These are phyloP conservation scores for Blastobotrys attinorum DNA, from an alignment of 805 yeast genomes.

Conservation along the genomic window DNA sequence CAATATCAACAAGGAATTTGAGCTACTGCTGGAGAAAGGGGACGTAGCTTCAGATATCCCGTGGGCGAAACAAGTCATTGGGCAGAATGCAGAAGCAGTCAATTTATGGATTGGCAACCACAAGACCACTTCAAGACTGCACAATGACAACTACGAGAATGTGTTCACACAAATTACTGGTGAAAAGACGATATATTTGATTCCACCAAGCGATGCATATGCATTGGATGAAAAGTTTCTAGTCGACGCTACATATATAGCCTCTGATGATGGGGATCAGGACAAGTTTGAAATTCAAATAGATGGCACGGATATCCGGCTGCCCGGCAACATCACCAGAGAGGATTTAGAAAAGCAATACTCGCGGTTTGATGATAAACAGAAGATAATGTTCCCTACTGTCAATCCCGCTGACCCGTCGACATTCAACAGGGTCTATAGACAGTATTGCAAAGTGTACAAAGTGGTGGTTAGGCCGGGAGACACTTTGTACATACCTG, in stretches of 20 bases:
- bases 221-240: constrained; percentile 25
- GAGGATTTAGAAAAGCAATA: not conserved
- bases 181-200: constrained; percentile 26
- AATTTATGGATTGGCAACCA: constrained; percentile 33
- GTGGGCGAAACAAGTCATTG: constrained; percentile 20
- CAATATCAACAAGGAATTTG: constrained; percentile 25
- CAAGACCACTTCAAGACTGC: constrained; percentile 28
- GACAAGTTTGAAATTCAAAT: constrained; percentile 11
- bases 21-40: not conserved
- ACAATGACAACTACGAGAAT: constrained; percentile 33
- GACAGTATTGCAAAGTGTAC: constrained; percentile 15
- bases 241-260: constrained; percentile 23
- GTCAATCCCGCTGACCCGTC: constrained; percentile 24
- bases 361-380: not conserved
- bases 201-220: constrained; percentile 30
- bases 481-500: constrained; percentile 32
- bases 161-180: constrained; percentile 31
- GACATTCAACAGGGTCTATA: constrained; percentile 10
- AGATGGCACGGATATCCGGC: constrained; percentile 7
- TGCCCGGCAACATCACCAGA: constrained; percentile 5
- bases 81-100: constrained; percentile 27
- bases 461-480: constrained; percentile 30
- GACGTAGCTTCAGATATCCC: constrained; percentile 16
- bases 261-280: constrained; percentile 10
- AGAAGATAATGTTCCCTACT: constrained; percentile 27